phyloP scores from a whole-genome alignment of 768 basidiomycete genomes.

The Pleurotus eryngii region DNA sequence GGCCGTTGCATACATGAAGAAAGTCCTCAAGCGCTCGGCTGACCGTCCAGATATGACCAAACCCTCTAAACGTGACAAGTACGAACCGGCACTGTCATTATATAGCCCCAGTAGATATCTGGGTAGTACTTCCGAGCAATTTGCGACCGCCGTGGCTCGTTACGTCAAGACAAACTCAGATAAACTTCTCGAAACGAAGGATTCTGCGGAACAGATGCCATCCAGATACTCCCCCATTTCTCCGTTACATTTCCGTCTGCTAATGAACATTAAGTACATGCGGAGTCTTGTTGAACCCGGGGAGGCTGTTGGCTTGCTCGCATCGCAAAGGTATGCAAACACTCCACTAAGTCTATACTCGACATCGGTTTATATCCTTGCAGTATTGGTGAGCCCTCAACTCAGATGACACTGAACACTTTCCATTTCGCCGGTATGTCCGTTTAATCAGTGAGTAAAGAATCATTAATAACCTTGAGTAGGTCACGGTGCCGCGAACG shows the following conservation, averaged over 20 bases:
- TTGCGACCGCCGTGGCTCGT: constrained; percentile 73
- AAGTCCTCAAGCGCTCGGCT: constrained; percentile 72
- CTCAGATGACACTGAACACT: constrained; percentile 99
- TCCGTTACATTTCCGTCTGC: constrained; percentile 59
- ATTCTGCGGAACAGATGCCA: constrained; percentile 40
- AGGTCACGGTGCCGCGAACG: constrained; percentile 99
- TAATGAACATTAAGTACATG: constrained; percentile 94
- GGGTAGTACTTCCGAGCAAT: constrained; percentile 90
- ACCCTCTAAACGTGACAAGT: constrained; percentile 53
- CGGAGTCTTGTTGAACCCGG: constrained; percentile 93
- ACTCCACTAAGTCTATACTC: neutral
- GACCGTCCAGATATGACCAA: constrained; percentile 36
- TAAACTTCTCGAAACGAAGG: constrained; percentile 37
- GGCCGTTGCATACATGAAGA: constrained; percentile 83
- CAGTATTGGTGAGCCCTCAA: constrained; percentile 97
- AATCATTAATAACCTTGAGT: constrained; percentile 2
- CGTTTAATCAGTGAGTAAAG: neutral
- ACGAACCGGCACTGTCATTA: constrained; percentile 68
- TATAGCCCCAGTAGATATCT: constrained; percentile 79
- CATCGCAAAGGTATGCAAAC: constrained; percentile 85
- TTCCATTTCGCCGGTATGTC: constrained; percentile 95
- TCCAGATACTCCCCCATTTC: constrained; percentile 27
- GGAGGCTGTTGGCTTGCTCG: constrained; percentile 95
- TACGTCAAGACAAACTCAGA: constrained; percentile 78
- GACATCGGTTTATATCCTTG: neutral